Evolutionary conservation across 2,329 filamentous ascomycete genomes (phyloP).

Genomic region (Colletotrichum cereale): DNA sequence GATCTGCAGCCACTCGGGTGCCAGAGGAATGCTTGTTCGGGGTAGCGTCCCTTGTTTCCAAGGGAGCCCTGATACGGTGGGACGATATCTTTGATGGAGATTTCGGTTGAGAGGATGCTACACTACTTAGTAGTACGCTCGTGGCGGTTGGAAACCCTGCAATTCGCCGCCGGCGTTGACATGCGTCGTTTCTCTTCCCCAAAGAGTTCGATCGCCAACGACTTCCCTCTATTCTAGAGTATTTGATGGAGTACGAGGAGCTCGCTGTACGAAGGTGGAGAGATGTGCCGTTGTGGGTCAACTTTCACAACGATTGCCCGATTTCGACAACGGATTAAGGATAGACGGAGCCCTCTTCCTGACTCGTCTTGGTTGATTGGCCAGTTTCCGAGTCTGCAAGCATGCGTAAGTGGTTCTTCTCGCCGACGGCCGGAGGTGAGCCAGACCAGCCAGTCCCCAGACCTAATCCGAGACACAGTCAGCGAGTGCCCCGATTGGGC

Average conservation of each 20-base stretch:
- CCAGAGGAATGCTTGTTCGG: slow-evolving; percentile 24
- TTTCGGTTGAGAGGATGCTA: background rate
- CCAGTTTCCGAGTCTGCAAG: background rate
- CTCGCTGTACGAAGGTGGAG: too few species aligned
- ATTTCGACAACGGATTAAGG: background rate
- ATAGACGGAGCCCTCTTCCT: background rate
- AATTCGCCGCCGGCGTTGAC: background rate
- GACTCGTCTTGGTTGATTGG: background rate
- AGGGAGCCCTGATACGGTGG: slow-evolving; percentile 1
- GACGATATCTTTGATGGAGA: background rate
- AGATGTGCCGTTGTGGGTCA: background rate
- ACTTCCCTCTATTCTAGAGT: background rate
- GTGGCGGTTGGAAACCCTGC: background rate
- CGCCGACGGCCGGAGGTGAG: background rate
- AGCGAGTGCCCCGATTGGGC: background rate
- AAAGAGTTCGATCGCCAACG: background rate
- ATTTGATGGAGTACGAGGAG: background rate
- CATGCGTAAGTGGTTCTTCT: background rate
- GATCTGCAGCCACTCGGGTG: slow-evolving; percentile 28
- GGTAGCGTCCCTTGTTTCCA: background rate
- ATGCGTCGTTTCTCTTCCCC: background rate
- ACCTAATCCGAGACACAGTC: background rate
- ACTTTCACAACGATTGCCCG: background rate
- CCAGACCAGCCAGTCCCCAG: background rate
- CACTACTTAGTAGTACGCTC: background rate